phyloP scores from a whole-genome alignment of 2,329 filamentous ascomycete species.

The Aspergillus brunneoviolaceus region DNA sequence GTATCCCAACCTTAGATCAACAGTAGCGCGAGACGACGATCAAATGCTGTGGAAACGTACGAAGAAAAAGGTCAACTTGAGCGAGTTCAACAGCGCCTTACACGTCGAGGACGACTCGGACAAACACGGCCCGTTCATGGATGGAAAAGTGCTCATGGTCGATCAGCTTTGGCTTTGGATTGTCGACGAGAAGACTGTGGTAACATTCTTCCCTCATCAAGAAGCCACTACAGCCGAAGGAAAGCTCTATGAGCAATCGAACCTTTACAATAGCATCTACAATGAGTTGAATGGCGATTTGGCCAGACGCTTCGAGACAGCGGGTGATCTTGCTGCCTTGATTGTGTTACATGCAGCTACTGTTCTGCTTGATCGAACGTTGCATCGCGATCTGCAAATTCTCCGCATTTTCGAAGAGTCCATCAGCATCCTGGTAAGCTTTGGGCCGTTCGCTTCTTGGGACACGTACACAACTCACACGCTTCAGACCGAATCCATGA shows the following conservation, averaged over 20 bases:
- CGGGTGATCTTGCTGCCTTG: constrained; percentile 62
- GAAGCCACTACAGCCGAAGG: constrained; percentile 36
- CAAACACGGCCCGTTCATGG: constrained; percentile 23
- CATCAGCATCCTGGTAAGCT: constrained; percentile 59
- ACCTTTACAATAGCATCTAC: constrained; percentile 63
- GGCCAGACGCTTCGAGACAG: constrained; percentile 61
- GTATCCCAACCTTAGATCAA: constrained; percentile 62
- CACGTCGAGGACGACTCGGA: constrained; percentile 18
- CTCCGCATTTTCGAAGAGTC: constrained; percentile 67
- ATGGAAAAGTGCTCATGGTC: constrained; percentile 61
- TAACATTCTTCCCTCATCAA: constrained; percentile 36
- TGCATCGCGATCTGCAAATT: constrained; percentile 62
- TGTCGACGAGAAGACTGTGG: constrained; percentile 35
- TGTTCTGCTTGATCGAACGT: constrained; percentile 59
- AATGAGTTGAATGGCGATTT: constrained; percentile 66
- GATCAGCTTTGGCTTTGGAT: constrained; percentile 63
- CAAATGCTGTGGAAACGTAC: constrained; percentile 66
- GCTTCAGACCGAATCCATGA: constrained; percentile 60
- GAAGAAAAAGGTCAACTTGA: constrained; percentile 50
- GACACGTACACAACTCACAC: neutral
- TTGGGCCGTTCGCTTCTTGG: neutral
- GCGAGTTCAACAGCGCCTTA: constrained; percentile 48
- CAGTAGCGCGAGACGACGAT: constrained; percentile 61
- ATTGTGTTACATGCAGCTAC: constrained; percentile 62
- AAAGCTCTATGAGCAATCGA: constrained; percentile 50